These are phyloP conservation scores for Prunus fruticosa DNA, from an alignment of 306 rosid species.

Conservation along the genomic window DNA sequence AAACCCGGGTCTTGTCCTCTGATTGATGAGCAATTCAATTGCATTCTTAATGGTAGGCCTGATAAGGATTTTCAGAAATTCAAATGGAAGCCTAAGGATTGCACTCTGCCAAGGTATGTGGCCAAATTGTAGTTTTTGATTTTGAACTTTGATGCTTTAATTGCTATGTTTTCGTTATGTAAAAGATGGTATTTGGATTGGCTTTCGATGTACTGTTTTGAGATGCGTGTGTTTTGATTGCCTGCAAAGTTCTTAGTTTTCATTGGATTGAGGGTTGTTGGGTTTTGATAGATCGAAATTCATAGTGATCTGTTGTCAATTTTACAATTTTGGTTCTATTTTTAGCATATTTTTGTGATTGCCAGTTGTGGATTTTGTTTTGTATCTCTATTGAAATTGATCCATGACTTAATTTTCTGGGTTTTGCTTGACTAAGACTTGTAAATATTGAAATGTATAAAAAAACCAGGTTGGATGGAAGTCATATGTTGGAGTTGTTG, in stretches of 20 bases:
- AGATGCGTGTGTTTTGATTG: background rate
- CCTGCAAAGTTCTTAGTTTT: too few species aligned
- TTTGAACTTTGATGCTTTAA: background rate
- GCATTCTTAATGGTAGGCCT: constrained; percentile 77
- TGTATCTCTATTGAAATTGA: background rate
- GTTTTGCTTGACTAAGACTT: background rate
- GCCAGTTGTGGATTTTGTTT: background rate
- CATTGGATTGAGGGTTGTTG: background rate
- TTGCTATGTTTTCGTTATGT: background rate
- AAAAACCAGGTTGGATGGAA: constrained; percentile 62
- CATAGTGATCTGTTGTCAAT: background rate
- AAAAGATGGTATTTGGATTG: background rate
- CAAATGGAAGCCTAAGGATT: constrained; percentile 88
- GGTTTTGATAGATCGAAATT: background rate
- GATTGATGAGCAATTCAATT: constrained; percentile 83
- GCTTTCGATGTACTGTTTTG: background rate
- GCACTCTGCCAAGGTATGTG: constrained; percentile 76
- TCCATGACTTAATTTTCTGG: background rate
- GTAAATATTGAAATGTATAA: background rate
- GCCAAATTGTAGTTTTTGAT: background rate
- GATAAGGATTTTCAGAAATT: constrained; percentile 62
- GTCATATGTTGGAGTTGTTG: constrained; percentile 61
- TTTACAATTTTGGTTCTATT: constrained; percentile 4
- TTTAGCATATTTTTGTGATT: background rate
- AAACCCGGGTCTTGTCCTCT: constrained; percentile 72